phyloP scores from a whole-genome alignment of 768 basidiomycete genomes.

The Amanita fuliginea region DNA sequence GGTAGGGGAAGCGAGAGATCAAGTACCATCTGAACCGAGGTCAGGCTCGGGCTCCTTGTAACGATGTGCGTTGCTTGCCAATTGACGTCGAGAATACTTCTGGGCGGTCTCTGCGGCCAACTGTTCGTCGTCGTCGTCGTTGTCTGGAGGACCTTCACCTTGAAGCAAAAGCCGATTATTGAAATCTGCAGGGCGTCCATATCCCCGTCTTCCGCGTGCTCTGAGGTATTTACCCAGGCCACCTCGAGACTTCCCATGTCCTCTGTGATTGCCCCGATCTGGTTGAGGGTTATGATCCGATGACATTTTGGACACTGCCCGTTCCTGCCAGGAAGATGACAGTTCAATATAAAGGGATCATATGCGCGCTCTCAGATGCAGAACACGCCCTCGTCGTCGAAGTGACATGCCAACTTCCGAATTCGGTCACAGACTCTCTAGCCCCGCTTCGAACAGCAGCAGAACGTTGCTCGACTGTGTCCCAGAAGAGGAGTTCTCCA shows the following conservation, averaged over 20 bases:
- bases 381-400: too few relatives aligned
- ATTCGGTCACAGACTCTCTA: neutral
- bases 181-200: slow-evolving; percentile 59
- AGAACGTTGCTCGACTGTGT: neutral
- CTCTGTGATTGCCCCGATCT: slow-evolving; percentile 14
- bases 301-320: neutral
- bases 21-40: slow-evolving; percentile 59
- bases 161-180: slow-evolving; percentile 48
- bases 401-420: neutral
- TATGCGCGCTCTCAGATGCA: neutral
- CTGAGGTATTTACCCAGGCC: slow-evolving; percentile 68
- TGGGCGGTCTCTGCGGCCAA: slow-evolving; percentile 32
- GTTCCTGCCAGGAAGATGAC: too few relatives aligned
- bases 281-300: neutral
- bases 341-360: too few relatives aligned
- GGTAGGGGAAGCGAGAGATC: neutral
- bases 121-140: slow-evolving; percentile 34
- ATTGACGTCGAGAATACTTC: slow-evolving; percentile 46
- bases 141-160: slow-evolving; percentile 33
- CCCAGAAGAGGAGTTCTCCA: neutral
- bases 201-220: slow-evolving; percentile 49
- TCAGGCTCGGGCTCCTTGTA: slow-evolving; percentile 64
- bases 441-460: neutral
- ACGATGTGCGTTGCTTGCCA: slow-evolving; percentile 64
- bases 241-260: slow-evolving; percentile 50